These are phyloP conservation scores for Trichosanthes truncata DNA, from an alignment of 306 rosid genomes.

Conservation along the genomic window DNA sequence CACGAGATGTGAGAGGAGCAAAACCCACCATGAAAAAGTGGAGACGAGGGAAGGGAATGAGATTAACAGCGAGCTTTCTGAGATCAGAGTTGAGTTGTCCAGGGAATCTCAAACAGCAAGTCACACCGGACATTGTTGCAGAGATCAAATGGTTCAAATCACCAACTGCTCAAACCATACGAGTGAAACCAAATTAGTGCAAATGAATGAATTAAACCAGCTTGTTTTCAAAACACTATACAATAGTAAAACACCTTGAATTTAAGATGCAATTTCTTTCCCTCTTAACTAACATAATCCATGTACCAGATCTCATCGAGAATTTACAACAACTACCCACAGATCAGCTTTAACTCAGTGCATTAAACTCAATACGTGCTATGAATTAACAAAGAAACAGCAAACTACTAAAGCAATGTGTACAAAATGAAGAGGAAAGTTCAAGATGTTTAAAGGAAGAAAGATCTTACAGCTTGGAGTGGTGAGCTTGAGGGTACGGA, in stretches of 20 bases:
- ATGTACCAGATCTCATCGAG: not conserved
- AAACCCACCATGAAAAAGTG: slow-evolving; percentile 73
- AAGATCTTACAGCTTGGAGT: slow-evolving; percentile 63
- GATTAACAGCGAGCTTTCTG: slow-evolving; percentile 50
- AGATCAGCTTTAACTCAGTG: not conserved
- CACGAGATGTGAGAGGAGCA: slow-evolving; percentile 65
- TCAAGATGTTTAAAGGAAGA: not conserved
- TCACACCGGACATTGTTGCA: slow-evolving; percentile 83
- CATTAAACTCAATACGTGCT: not conserved
- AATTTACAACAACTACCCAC: not conserved
- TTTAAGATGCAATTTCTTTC: not conserved
- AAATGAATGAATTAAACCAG: not conserved
- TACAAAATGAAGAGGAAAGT: not conserved
- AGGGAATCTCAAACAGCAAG: slow-evolving; percentile 74
- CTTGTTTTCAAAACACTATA: not conserved
- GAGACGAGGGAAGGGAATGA: slow-evolving; percentile 66
- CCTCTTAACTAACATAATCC: not conserved
- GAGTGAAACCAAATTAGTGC: not conserved
- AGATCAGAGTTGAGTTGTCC: slow-evolving; percentile 72
- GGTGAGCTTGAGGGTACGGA: slow-evolving; percentile 71
- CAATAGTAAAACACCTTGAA: not conserved
- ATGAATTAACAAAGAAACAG: not conserved
- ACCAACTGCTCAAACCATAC: slow-evolving; percentile 33
- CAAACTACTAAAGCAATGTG: not conserved
- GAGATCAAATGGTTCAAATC: slow-evolving; percentile 73